Evolutionary conservation across 129 eudicot species (phyloP).

Genomic region (Flaveria robusta): DNA sequence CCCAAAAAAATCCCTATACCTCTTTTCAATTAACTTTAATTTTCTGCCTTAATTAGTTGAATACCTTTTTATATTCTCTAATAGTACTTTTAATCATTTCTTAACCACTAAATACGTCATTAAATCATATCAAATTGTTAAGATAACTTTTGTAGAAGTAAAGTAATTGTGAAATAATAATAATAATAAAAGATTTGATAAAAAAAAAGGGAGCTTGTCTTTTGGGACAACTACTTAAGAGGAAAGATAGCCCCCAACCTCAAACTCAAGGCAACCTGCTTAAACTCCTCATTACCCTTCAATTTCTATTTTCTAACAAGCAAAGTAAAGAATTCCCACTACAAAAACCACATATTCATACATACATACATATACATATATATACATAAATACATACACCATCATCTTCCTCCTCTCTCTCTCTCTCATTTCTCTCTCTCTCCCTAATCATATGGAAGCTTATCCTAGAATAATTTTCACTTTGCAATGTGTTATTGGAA

Average conservation of each 20-base stretch:
- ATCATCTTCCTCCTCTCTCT: conserved; percentile 18
- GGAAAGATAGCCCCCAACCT: conserved; percentile 41
- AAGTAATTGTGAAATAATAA: conserved; percentile 8
- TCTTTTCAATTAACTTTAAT: too few relatives aligned
- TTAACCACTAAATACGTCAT: too few relatives aligned
- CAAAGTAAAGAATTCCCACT: conserved; percentile 45
- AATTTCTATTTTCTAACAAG: conserved; percentile 36
- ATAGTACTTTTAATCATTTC: too few relatives aligned
- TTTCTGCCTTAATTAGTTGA: too few relatives aligned
- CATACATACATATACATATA: neutral
- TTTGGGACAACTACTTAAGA: conserved; percentile 39
- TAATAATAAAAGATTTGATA: neutral
- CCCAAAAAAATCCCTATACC: too few relatives aligned
- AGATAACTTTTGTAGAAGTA: conserved; percentile 35
- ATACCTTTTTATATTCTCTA: too few relatives aligned
- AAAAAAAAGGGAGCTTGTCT: conserved; percentile 32
- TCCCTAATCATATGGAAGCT: conserved; percentile 37
- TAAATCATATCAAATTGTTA: neutral
- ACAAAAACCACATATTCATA: conserved; percentile 4
- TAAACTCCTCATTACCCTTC: conserved; percentile 28
- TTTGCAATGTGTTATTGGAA: conserved; percentile 39
- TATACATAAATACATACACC: too few relatives aligned
- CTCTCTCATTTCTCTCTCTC: conserved; percentile 24
- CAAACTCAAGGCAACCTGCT: conserved; percentile 34
- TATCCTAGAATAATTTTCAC: conserved; percentile 24